Percentiles rank a stretch among this genome's conserved stretches.
Conservation (phyloP, 164 flowering plant genomes). For the Vitis rotundifolia region DNA sequence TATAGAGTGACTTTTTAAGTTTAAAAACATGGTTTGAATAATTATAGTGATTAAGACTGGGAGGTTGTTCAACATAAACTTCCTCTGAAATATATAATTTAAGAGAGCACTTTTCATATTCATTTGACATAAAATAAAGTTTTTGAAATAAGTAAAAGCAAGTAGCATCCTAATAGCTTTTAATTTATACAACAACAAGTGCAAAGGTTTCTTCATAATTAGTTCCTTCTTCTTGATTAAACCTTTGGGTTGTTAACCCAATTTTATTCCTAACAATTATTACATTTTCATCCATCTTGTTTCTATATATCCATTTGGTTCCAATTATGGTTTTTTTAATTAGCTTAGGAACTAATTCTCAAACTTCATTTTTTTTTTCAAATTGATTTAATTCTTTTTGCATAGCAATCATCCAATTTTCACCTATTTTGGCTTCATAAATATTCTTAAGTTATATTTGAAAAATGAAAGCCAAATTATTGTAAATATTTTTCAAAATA, state of each 20-base stretch:
- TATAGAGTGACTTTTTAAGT: neutral
- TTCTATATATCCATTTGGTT: conserved; percentile 13
- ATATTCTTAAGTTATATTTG: no score
- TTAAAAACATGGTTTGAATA: neutral
- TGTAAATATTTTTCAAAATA: no score
- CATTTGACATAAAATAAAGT: no score
- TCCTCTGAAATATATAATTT: neutral
- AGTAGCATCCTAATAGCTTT: no score
- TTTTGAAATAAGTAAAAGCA: no score
- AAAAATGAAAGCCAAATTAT: no score
- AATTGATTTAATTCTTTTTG: neutral
- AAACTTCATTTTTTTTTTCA: conserved; percentile 4
- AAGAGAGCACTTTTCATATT: neutral
- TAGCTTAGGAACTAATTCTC: conserved; percentile 1
- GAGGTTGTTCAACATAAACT: neutral
- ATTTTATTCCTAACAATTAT: neutral
- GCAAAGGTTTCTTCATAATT: no score
- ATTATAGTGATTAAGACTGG: neutral
- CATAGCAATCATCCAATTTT: no score
- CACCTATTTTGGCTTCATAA: no score
- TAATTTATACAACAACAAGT: no score
- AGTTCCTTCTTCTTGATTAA: no score
- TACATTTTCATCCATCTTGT: conserved; percentile 10
- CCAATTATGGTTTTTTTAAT: neutral
- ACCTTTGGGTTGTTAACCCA: no score